Evolutionary conservation across 805 yeast species (phyloP).

Genomic region (Starmerella floris): DNA sequence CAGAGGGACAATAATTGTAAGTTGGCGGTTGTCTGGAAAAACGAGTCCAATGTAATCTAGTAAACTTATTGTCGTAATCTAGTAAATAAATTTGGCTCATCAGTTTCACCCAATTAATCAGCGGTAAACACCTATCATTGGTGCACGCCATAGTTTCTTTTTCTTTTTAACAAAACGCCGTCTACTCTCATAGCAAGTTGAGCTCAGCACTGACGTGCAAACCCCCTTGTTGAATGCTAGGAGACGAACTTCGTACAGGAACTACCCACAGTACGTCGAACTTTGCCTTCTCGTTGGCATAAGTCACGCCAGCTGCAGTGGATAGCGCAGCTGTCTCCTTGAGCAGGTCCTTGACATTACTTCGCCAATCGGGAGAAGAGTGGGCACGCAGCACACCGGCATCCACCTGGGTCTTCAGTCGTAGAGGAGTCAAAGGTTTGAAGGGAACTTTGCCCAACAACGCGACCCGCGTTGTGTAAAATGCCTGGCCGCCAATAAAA

Average conservation of each 20-base stretch:
- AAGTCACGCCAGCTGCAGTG: conserved; percentile 43
- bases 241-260: conserved; percentile 39
- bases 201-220: conserved; percentile 48
- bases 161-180: too few species aligned
- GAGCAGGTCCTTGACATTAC: conserved; percentile 24
- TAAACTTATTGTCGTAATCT: too few species aligned
- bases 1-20: too few species aligned
- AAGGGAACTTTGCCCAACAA: conserved; percentile 50
- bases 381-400: conserved; percentile 43
- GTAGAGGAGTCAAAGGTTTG: conserved; percentile 35
- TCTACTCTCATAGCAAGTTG: background rate
- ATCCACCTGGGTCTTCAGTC: conserved; percentile 47
- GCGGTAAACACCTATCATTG: too few species aligned
- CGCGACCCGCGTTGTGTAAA: conserved; percentile 40
- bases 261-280: conserved; percentile 49
- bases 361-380: conserved; percentile 1
- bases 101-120: too few species aligned
- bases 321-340: conserved; percentile 30
- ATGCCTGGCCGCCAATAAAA: conserved; percentile 55
- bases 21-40: too few species aligned
- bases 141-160: too few species aligned
- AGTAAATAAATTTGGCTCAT: too few species aligned
- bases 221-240: conserved; percentile 41
- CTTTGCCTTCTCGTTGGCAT: conserved; percentile 45
- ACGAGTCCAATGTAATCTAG: too few species aligned